A percentile compares a stretch with the other conserved stretches of the same genome.
Evolutionary conservation across 2,329 filamentous ascomycete genomes (phyloP).

Genomic region (Akanthomyces dipterigenus): DNA sequence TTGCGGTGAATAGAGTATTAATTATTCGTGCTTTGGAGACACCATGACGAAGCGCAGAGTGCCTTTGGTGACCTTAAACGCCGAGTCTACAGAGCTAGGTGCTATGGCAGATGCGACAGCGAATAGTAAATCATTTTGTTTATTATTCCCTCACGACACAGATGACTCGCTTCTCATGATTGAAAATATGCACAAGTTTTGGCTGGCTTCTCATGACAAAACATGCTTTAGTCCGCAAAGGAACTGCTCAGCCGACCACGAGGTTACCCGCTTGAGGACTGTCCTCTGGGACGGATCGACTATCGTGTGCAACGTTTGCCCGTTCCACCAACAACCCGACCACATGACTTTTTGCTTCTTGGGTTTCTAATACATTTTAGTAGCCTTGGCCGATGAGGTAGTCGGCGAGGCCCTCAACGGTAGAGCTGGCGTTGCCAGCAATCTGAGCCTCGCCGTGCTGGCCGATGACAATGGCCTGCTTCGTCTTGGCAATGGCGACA

Average conservation of each 20-base stretch:
- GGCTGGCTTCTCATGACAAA: constrained; percentile 2
- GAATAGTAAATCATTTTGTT: neutral
- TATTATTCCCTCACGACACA: constrained; percentile 6
- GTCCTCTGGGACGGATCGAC: neutral
- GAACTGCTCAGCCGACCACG: neutral
- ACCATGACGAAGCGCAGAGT: neutral
- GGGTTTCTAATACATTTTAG: constrained; percentile 37
- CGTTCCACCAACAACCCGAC: neutral
- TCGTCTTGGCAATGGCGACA: constrained; percentile 77
- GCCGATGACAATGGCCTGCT: constrained; percentile 78
- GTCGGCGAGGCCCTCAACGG: constrained; percentile 77
- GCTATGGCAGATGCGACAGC: neutral
- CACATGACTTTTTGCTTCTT: neutral
- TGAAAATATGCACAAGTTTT: constrained; percentile 12
- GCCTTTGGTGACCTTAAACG: too few species aligned
- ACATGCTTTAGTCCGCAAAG: neutral
- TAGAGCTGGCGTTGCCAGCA: constrained; percentile 69
- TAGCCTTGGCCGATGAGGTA: constrained; percentile 77
- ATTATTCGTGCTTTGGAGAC: neutral
- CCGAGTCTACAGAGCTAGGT: too few species aligned
- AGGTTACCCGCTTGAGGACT: neutral
- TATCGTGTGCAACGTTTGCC: neutral
- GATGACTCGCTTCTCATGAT: constrained; percentile 10
- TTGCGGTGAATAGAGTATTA: neutral
- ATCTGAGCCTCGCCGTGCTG: constrained; percentile 73